phyloP scores from a whole-genome alignment of 306 rosid genomes.

The Cucumis hystrix region DNA sequence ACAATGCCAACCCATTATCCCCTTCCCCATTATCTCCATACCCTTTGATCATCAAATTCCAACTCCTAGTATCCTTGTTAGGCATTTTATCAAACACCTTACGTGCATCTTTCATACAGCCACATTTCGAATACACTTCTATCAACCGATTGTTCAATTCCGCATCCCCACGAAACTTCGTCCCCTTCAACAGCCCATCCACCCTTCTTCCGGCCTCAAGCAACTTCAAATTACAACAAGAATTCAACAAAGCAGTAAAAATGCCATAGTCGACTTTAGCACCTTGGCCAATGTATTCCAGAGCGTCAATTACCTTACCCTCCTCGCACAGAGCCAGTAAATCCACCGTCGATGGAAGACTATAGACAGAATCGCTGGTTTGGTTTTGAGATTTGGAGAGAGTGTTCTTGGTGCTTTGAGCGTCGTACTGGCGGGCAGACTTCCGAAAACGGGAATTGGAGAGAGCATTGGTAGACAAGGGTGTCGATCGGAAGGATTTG shows the following conservation, averaged over 20 bases:
- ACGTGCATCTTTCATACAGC: conserved; percentile 58
- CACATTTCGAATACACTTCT: conserved; percentile 32
- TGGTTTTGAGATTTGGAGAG: conserved; percentile 15
- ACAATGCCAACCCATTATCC: conserved; percentile 37
- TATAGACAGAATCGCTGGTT: conserved; percentile 16
- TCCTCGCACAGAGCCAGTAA: conserved; percentile 38
- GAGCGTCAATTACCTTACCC: conserved; percentile 48
- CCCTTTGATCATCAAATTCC: conserved; percentile 60
- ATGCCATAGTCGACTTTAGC: conserved; percentile 45
- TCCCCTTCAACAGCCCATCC: conserved; percentile 33
- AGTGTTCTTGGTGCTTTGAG: not conserved
- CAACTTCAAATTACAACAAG: conserved; percentile 29
- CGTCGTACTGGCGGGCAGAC: conserved; percentile 20
- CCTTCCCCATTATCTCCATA: conserved; percentile 43
- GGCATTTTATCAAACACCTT: conserved; percentile 62
- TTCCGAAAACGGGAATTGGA: conserved; percentile 18
- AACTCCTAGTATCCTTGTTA: conserved; percentile 27
- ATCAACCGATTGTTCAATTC: conserved; percentile 44
- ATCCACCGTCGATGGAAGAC: conserved; percentile 19
- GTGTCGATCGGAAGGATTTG: not conserved
- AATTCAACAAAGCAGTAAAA: conserved; percentile 33
- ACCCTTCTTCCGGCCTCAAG: conserved; percentile 39
- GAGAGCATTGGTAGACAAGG: conserved; percentile 17
- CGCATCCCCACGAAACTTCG: conserved; percentile 29
- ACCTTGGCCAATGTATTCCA: conserved; percentile 49